These are phyloP conservation scores for Pyrrhoderma lamaoense DNA, from an alignment of 1,284 basidiomycete genomes.

Conservation along the genomic window DNA sequence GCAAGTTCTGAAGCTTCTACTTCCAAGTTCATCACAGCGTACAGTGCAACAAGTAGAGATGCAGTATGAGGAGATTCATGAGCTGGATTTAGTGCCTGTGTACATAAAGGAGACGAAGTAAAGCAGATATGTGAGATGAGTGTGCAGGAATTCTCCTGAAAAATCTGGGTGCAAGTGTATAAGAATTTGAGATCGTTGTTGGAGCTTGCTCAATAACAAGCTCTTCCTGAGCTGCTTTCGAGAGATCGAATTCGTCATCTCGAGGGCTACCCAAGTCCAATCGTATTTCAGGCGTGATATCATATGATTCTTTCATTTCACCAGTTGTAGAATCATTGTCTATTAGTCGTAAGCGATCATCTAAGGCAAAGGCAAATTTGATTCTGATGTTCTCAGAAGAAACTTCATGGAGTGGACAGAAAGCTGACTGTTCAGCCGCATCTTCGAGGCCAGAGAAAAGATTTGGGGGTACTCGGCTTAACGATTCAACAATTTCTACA, in stretches of 20 bases:
- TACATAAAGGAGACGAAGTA: slow-evolving; percentile 65
- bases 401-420: slow-evolving; percentile 49
- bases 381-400: slow-evolving; percentile 44
- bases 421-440: slow-evolving; percentile 37
- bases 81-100: slow-evolving; percentile 68
- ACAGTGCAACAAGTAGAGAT: slow-evolving; percentile 62
- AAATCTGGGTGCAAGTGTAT: slow-evolving; percentile 43
- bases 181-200: slow-evolving; percentile 33
- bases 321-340: slow-evolving; percentile 26
- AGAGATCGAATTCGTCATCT: slow-evolving; percentile 22
- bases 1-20: slow-evolving; percentile 50
- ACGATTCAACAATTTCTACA: slow-evolving; percentile 44
- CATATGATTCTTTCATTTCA: slow-evolving; percentile 16
- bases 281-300: slow-evolving; percentile 43
- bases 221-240: slow-evolving; percentile 28
- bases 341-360: slow-evolving; percentile 44
- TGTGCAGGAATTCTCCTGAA: slow-evolving; percentile 43
- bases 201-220: slow-evolving; percentile 15
- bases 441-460: slow-evolving; percentile 46
- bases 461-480: slow-evolving; percentile 47
- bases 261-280: slow-evolving; percentile 36
- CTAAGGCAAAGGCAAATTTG: slow-evolving; percentile 42
- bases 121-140: slow-evolving; percentile 52
- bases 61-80: slow-evolving; percentile 59
- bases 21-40: slow-evolving; percentile 54